phyloP scores from a whole-genome alignment of 2,329 filamentous ascomycete species.

The Diaporthe amygdali region DNA sequence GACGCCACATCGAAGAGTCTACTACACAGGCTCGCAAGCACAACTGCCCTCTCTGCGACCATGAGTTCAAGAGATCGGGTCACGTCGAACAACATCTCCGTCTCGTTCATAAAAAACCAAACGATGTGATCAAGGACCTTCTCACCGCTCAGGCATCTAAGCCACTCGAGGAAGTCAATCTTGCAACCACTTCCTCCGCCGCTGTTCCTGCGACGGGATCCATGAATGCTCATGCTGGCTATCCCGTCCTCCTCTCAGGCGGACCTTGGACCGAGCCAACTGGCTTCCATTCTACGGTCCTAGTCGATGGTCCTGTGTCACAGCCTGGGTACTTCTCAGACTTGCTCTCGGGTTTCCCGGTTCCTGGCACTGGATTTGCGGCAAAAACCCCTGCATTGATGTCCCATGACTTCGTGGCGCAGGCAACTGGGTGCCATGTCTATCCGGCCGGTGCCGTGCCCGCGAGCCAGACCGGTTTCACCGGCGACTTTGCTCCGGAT shows the following conservation, averaged over 20 bases:
- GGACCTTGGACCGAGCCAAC: not conserved
- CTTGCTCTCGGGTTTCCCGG: not conserved
- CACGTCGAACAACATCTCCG: not conserved
- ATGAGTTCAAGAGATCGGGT: not conserved
- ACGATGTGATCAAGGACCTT: not conserved
- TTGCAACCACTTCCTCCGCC: not conserved
- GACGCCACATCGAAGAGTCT: not conserved
- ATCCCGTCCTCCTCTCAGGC: not conserved
- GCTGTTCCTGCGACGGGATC: not conserved
- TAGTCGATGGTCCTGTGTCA: not conserved
- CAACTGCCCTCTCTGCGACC: not conserved
- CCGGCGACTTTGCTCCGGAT: not conserved
- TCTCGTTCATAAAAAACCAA: not conserved
- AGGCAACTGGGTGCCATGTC: not conserved
- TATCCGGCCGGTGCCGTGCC: too few relatives aligned
- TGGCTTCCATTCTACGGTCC: not conserved
- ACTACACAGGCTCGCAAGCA: not conserved
- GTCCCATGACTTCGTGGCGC: not conserved
- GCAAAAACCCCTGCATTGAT: not conserved
- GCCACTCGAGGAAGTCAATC: not conserved
- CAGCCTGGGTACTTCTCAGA: not conserved
- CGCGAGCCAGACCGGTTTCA: not conserved
- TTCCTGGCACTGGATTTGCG: not conserved
- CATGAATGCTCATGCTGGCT: not conserved
- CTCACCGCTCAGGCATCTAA: not conserved